Evolutionary conservation across 148 eudicot genomes (phyloP).

Genomic region (Camellia granthamiana): DNA sequence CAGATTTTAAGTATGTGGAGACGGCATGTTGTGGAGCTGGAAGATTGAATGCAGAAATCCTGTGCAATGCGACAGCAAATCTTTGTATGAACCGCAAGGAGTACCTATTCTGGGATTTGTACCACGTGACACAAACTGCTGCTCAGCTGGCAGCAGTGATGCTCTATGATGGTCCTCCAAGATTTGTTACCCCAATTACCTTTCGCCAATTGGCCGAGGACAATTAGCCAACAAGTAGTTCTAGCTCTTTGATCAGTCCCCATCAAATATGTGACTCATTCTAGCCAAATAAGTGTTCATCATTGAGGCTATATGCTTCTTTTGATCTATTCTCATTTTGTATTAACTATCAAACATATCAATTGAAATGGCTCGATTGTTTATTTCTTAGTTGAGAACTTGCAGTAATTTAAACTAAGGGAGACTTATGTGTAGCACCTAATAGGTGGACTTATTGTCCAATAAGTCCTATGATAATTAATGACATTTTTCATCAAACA

Average conservation of each 20-base stretch:
- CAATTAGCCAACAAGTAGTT: not conserved
- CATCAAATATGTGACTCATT: not conserved
- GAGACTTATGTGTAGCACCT: too few species aligned
- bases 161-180: conserved; percentile 21
- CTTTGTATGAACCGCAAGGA: conserved; percentile 25
- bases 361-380: too few species aligned
- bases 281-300: not conserved
- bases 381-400: too few species aligned
- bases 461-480: too few species aligned
- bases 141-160: conserved; percentile 30
- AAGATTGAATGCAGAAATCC: conserved; percentile 17
- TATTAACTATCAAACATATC: too few species aligned
- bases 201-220: conserved; percentile 24
- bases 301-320: too few species aligned
- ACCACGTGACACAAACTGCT: conserved; percentile 33
- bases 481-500: too few species aligned
- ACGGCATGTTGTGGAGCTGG: conserved; percentile 36
- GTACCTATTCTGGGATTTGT: conserved; percentile 38
- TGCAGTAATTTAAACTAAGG: too few species aligned
- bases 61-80: conserved; percentile 24
- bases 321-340: too few species aligned
- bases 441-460: too few species aligned
- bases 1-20: conserved; percentile 26
- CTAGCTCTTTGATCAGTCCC: not conserved
- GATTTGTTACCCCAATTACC: conserved; percentile 32